Conservation (phyloP, 2,329 filamentous ascomycete species). For the Fusarium udum region DNA sequence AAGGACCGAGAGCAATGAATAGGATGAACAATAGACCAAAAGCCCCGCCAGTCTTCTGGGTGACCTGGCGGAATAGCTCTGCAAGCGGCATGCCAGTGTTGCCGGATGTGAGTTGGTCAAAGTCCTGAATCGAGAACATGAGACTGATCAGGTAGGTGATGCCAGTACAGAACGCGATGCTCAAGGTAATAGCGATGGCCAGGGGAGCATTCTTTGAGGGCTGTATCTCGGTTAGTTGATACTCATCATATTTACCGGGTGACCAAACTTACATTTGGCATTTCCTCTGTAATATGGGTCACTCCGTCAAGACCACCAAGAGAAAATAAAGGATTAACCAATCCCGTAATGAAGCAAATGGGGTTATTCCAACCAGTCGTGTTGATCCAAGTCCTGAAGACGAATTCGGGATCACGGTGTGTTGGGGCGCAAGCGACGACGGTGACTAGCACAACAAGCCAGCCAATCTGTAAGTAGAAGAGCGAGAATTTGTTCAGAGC, state of each 20-base stretch:
- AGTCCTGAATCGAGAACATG: constrained; percentile 6
- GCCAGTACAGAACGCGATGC: neutral
- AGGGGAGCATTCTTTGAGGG: neutral
- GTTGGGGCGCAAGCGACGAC: neutral
- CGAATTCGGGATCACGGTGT: neutral
- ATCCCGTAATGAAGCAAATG: constrained; percentile 3
- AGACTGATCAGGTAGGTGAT: neutral
- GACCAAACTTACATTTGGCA: constrained; percentile 7
- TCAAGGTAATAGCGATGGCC: neutral
- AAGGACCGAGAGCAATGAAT: neutral
- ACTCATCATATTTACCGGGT: too few species aligned
- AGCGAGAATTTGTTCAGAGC: constrained; percentile 3
- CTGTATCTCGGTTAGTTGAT: too few species aligned
- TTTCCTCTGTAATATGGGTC: constrained; percentile 6
- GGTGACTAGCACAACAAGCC: neutral
- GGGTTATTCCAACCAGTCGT: neutral
- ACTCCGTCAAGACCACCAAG: constrained; percentile 8
- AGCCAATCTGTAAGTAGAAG: neutral
- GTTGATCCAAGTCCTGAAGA: constrained; percentile 19
- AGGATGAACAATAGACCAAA: neutral
- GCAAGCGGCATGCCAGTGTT: neutral
- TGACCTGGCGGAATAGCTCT: constrained; percentile 7
- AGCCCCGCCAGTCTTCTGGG: neutral
- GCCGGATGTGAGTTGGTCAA: rapidly evolving
- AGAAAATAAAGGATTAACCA: neutral